Percentiles rank a stretch among this genome's conserved stretches.
Evolutionary conservation across 768 basidiomycete species (phyloP).

Genomic region (Amanita inopinata): DNA sequence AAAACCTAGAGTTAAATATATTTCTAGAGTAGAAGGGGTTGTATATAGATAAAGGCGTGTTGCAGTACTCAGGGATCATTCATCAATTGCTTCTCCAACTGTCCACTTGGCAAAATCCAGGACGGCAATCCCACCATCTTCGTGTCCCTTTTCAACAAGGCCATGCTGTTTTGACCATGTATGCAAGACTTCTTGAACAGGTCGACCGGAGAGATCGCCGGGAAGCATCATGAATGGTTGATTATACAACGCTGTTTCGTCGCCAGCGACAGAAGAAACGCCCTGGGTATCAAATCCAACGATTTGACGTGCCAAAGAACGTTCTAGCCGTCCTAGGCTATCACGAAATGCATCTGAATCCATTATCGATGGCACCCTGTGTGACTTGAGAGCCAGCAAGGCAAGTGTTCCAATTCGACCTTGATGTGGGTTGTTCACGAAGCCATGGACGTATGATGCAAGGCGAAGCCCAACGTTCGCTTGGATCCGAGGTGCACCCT

Average conservation of each 20-base stretch:
- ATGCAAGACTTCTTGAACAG: constrained; percentile 35
- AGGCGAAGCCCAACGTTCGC: constrained; percentile 31
- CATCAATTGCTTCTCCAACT: constrained; percentile 35
- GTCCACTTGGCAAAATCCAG: constrained; percentile 57
- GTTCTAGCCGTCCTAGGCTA: constrained; percentile 57
- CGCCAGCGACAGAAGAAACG: constrained; percentile 25
- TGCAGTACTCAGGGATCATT: background rate
- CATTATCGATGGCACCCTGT: constrained; percentile 33
- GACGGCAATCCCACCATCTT: constrained; percentile 31
- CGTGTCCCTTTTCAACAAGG: constrained; percentile 24
- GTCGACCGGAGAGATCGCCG: constrained; percentile 34
- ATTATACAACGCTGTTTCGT: constrained; percentile 52
- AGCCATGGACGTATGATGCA: constrained; percentile 57
- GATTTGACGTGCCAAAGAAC: constrained; percentile 76
- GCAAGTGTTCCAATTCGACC: constrained; percentile 55
- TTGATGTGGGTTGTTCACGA: constrained; percentile 34
- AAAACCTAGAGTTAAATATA: background rate
- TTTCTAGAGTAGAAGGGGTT: constrained; percentile 2
- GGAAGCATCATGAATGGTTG: constrained; percentile 71
- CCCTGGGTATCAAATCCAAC: constrained; percentile 67
- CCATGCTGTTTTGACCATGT: constrained; percentile 48
- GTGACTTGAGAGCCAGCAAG: constrained; percentile 42
- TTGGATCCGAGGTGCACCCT: constrained; percentile 28
- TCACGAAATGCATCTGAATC: constrained; percentile 37
- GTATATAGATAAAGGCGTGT: constrained; percentile 2